Percentiles rank a stretch among this genome's conserved stretches.
phyloP scores from a whole-genome alignment of 2,329 filamentous ascomycete genomes.

The Fusarium sp. region DNA sequence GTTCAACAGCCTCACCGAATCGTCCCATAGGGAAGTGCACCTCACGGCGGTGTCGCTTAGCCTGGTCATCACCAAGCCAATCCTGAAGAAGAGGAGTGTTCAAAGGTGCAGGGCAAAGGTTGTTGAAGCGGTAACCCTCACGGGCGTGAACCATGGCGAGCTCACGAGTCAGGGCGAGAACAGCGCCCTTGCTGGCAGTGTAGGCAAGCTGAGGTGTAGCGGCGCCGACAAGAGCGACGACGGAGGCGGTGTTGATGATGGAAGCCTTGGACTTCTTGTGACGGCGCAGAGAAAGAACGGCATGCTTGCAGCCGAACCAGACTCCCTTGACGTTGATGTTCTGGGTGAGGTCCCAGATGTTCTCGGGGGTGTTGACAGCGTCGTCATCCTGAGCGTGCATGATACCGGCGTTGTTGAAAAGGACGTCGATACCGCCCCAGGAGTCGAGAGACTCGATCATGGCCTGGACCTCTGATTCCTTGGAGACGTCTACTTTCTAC shows the following conservation, averaged over 20 bases:
- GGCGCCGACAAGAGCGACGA: constrained; percentile 87
- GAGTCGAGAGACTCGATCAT: constrained; percentile 79
- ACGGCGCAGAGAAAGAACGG: constrained; percentile 81
- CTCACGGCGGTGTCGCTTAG: constrained; percentile 84
- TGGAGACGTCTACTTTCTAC: constrained; percentile 78
- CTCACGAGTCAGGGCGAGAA: constrained; percentile 89
- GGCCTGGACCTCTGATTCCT: constrained; percentile 80
- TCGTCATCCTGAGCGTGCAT: constrained; percentile 89
- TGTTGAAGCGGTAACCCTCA: constrained; percentile 90
- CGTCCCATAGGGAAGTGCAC: constrained; percentile 89
- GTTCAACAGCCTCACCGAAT: constrained; percentile 94
- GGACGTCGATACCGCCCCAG: constrained; percentile 89
- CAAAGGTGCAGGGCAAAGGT: constrained; percentile 87
- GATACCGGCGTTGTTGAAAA: constrained; percentile 98
- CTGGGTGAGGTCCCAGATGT: constrained; percentile 94
- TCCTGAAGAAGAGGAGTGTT: constrained; percentile 94
- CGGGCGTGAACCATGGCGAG: constrained; percentile 91
- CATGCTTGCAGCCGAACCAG: constrained; percentile 96
- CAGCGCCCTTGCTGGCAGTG: constrained; percentile 93
- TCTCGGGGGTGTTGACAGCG: constrained; percentile 85
- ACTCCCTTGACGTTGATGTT: constrained; percentile 97
- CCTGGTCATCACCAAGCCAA: constrained; percentile 88
- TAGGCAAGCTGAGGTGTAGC: constrained; percentile 92
- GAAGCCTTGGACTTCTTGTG: constrained; percentile 82
- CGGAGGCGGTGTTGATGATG: constrained; percentile 92